Evolutionary conservation across 768 basidiomycete genomes (phyloP).

Genomic region (Leucogyrophana mollusca): DNA sequence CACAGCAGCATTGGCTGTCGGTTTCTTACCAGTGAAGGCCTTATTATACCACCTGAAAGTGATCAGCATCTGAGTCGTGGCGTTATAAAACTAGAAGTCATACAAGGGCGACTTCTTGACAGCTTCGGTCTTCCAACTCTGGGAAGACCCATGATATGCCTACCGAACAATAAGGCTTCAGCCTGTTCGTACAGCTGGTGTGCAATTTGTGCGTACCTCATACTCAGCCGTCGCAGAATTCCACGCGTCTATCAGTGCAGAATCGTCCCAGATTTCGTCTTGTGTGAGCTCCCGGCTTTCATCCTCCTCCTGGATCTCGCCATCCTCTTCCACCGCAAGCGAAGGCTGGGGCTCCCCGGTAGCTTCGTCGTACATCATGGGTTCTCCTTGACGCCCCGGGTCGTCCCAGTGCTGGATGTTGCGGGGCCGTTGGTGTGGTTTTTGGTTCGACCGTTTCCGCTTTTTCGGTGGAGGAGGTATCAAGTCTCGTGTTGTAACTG

Average conservation of each 20-base stretch:
- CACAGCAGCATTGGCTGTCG: constrained; percentile 11
- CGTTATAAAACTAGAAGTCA: constrained; percentile 25
- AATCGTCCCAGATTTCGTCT: constrained; percentile 85
- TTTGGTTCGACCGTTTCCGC: constrained; percentile 35
- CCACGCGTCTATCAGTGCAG: constrained; percentile 81
- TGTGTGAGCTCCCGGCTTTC: constrained; percentile 66
- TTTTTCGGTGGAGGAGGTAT: constrained; percentile 50
- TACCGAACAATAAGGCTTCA: no score
- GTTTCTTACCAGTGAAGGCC: constrained; percentile 31
- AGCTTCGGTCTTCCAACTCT: constrained; percentile 68
- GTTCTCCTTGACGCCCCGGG: constrained; percentile 22
- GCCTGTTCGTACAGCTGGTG: no score
- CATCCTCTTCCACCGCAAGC: constrained; percentile 24
- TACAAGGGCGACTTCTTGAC: constrained; percentile 74
- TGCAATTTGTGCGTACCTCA: constrained; percentile 56
- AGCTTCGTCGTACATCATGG: constrained; percentile 32
- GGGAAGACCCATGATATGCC: constrained; percentile 66
- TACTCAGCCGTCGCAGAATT: constrained; percentile 83
- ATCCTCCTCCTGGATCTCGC: constrained; percentile 35
- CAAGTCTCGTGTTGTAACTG: no score
- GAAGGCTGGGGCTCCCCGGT: constrained; percentile 6
- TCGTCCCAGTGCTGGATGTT: constrained; percentile 46
- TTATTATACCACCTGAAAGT: constrained; percentile 73
- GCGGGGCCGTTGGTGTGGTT: constrained; percentile 17
- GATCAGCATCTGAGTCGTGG: constrained; percentile 5